Base-by-base conservation (phyloP, 1,284 basidiomycete genomes). In the Sanghuangporus baumii region DNA sequence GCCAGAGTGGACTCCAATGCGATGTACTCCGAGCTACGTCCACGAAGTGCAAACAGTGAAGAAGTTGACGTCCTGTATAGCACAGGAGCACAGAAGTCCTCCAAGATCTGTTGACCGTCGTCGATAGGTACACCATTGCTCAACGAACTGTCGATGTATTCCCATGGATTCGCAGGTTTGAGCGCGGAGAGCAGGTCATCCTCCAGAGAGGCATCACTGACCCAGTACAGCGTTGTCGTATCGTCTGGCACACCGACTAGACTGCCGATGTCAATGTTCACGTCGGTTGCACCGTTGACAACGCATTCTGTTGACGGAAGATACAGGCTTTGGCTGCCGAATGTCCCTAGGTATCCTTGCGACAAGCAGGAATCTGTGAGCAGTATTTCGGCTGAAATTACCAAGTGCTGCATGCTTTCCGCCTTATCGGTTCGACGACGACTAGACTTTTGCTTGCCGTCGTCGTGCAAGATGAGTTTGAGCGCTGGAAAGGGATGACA, bases 1-100 rank as follows among this genome's bases (percentile, higher is more conserved):
- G 87, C 86, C 31, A 89, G 76, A 65, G 80, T 60, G 55, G 74
- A 74, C 68, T 85, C 83, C 62, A 85, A 70, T 69, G 61, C 68
- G 69, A 41, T 76, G 78, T 16, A 72, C 70, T 8, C 71, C 69
- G 4, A 69, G 64, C 63, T 7, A 16, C 50, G 41, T 9, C 57
- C 55, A 9, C 71, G 71, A 46, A 85, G 69, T 3, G 82, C 79
- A 36, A 86, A 62, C 7, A 87, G 71, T 1, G 79, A 78, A 20
- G 79, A 78, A 23, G 74, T 74, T 2, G 69, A 50, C 2, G 76
- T 77, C 23, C 71, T 73, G 66, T 81, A 76, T 55, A 84, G 71
- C 26, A 54, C 31, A 6, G 31, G 52, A 37, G 26, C 26, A 37
- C 16, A 36, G 18, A 37, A 31, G 26, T 54, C 52, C 37, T 23